Conservation (phyloP, 2,329 filamentous ascomycete species). For the Neophaeococcomyces aloes region DNA sequence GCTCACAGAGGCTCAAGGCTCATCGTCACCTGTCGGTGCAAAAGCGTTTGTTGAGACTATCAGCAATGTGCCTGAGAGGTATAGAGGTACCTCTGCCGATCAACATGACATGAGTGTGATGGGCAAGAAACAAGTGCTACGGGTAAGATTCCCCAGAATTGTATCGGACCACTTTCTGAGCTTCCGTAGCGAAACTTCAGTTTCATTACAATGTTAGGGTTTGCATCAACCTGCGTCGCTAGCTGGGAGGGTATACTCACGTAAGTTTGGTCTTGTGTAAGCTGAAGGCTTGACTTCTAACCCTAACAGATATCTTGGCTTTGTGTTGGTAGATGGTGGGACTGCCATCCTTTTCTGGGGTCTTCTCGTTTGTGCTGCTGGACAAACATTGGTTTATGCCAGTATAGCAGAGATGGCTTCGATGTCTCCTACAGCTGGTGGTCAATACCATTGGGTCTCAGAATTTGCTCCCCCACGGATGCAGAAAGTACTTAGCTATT, state of each 20-base stretch:
- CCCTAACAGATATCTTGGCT: conserved; percentile 9
- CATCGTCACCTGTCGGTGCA: neutral
- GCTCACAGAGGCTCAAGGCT: neutral
- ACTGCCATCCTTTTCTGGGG: conserved; percentile 45
- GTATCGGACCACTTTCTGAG: neutral
- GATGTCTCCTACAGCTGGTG: conserved; percentile 33
- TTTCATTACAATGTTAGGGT: conserved; percentile 36
- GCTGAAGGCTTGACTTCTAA: neutral
- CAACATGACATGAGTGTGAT: conserved; percentile 30
- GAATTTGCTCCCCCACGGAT: conserved; percentile 41
- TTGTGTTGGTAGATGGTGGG: conserved; percentile 36
- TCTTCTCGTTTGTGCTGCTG: conserved; percentile 38
- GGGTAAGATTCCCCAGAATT: conserved; percentile 20
- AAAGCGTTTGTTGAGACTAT: neutral
- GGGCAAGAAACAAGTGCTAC: conserved; percentile 31
- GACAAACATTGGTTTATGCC: conserved; percentile 30
- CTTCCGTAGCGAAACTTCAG: conserved; percentile 33
- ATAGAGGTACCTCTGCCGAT: conserved; percentile 30
- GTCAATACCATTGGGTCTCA: conserved; percentile 51
- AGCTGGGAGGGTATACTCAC: conserved; percentile 36
- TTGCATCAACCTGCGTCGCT: conserved; percentile 33
- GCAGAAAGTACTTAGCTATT: conserved; percentile 47
- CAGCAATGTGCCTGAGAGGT: conserved; percentile 26
- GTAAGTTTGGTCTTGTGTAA: conserved; percentile 19
- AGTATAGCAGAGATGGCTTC: conserved; percentile 43